Conservation (phyloP, 163 green algal species). For the Trebouxia gelatinosa region DNA sequence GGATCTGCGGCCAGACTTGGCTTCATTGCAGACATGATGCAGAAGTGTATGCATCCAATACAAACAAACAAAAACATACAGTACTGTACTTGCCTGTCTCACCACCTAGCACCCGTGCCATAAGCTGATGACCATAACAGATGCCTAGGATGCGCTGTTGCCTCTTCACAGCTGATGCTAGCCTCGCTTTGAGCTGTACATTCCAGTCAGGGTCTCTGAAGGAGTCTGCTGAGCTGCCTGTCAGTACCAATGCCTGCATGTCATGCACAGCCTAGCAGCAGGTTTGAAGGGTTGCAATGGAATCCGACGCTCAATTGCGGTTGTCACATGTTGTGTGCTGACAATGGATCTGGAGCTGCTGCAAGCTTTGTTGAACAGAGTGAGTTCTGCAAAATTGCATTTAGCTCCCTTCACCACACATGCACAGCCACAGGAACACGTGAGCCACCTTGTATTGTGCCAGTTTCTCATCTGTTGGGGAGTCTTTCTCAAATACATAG, state of each 20-base stretch:
- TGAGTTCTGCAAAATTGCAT: too few relatives aligned
- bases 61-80: background rate
- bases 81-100: background rate
- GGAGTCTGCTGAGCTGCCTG: slow-evolving; percentile 27
- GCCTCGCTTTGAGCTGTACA: slow-evolving; percentile 5
- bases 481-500: slow-evolving; percentile 27
- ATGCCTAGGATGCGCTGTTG: slow-evolving; percentile 29
- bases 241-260: slow-evolving; percentile 33
- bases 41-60: too few relatives aligned
- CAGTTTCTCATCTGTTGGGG: slow-evolving; percentile 6
- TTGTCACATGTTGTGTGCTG: too few relatives aligned
- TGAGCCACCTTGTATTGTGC: slow-evolving; percentile 20
- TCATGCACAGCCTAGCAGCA: too few relatives aligned
- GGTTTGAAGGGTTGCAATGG: too few relatives aligned
- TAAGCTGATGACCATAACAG: slow-evolving; percentile 34
- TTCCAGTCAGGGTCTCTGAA: slow-evolving; percentile 29
- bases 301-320: too few relatives aligned
- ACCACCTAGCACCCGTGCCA: slow-evolving; percentile 29
- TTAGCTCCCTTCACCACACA: too few relatives aligned
- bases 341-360: too few relatives aligned
- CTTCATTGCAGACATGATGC: too few relatives aligned
- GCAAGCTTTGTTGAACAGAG: too few relatives aligned
- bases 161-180: slow-evolving; percentile 4
- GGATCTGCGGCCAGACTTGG: too few relatives aligned
- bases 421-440: too few relatives aligned